Evolutionary conservation across 495 filamentous ascomycete species (phyloP).

Genomic region (Pyronema omphalodes): DNA sequence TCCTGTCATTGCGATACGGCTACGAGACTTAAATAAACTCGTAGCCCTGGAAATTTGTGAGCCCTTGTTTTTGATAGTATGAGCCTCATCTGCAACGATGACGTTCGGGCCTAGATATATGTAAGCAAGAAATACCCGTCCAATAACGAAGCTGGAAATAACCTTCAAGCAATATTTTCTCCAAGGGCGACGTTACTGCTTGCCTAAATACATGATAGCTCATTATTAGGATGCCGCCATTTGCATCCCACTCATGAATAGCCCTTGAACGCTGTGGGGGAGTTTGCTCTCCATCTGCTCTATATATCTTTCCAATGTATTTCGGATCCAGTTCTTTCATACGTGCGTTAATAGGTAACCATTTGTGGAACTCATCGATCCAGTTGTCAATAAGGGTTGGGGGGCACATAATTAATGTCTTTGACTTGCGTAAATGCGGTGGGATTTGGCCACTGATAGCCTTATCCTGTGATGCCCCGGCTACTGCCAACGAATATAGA

Average conservation of each 20-base stretch:
- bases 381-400: constrained; percentile 63
- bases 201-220: constrained; percentile 50
- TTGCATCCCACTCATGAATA: constrained; percentile 39
- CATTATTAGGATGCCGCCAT: constrained; percentile 57
- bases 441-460: constrained; percentile 49
- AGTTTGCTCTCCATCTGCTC: not conserved
- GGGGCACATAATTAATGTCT: constrained; percentile 59
- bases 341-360: constrained; percentile 33
- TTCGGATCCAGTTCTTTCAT: not conserved
- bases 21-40: constrained; percentile 41
- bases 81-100: constrained; percentile 79
- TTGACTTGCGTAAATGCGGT: constrained; percentile 36
- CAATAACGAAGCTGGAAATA: not conserved
- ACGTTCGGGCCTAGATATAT: constrained; percentile 39
- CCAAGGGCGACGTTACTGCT: not conserved
- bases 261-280: constrained; percentile 25
- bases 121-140: not conserved
- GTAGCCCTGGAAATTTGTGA: constrained; percentile 36
- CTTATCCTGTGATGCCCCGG: constrained; percentile 39
- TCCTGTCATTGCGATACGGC: constrained; percentile 72
- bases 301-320: not conserved
- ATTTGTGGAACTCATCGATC: constrained; percentile 54
- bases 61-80: constrained; percentile 48
- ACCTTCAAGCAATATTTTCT: not conserved
- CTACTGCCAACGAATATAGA: constrained; percentile 51